Evolutionary conservation across 2,329 filamentous ascomycete genomes (phyloP), one percentile per base, ranked within the genome.

Genomic region (Xylariaceae sp.): DNA sequence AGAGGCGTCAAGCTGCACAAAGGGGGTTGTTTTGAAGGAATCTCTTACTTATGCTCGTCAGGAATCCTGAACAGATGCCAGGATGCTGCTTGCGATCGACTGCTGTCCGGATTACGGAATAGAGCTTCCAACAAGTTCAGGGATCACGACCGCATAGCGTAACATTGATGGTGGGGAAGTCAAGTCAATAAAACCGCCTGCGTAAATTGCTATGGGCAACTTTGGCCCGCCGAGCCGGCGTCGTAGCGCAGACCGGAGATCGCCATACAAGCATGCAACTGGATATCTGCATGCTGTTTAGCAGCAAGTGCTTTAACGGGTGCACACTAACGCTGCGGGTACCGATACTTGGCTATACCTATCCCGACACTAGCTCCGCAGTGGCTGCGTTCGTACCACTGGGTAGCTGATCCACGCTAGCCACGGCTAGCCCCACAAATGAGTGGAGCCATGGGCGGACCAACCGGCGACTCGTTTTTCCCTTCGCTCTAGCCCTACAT

Each of bases 401-500:
- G 13, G 10, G 42, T n/a, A 51, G 49, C 13, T 8, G 10, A 50
- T 34, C 17, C 6, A 18, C 15, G 15, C 13, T 23, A 11, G 47
- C 0, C 2, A 15, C 18, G 48, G n/a, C 23, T 10, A 34, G 48
- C 15, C 13, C 49, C 23, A 51, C 30, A 51, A 4, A 5, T 4
- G 1, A 15, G 49, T 51, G 49, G 49, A 35, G n/a, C 23, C 49
- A 23, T 10, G 13, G 9, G 37, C 9, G 37, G 37, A 42, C 42
- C 13, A 6, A 1, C 39, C 68, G 69, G 68, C 67, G 53, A 51
- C 65, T 67, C 58, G 62, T 68, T 70, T 70, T 70, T 69, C 68
- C 68, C 63, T 57, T 64, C 62, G 54, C 63, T 65, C 63, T 68
- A 71, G 61, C 69, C 69, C 69, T 71, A 71, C 66, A 67, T 67